Percentiles rank a stretch among this genome's conserved stretches.
Evolutionary conservation across 2,329 filamentous ascomycete genomes (phyloP).

Genomic region (Botrytis tulipae): DNA sequence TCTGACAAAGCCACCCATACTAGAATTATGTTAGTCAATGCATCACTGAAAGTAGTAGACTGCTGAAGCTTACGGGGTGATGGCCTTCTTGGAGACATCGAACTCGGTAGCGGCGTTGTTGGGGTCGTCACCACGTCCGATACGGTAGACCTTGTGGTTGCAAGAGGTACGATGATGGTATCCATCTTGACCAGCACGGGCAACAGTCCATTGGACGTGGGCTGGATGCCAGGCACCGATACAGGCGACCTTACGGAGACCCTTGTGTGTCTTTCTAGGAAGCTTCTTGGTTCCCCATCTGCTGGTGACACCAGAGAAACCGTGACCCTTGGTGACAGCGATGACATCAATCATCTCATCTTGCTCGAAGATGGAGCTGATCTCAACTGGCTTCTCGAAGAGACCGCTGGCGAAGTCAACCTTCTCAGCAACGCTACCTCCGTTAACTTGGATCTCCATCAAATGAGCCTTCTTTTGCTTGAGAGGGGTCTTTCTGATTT

Average conservation of each 20-base stretch:
- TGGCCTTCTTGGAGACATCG: conserved; percentile 98
- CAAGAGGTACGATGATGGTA: conserved; percentile 99
- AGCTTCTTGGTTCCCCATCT: conserved; percentile 99
- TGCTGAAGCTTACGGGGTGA: conserved; percentile 83
- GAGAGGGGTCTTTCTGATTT: conserved; percentile 98
- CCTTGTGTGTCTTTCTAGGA: conserved; percentile 99
- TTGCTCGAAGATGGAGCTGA: conserved; percentile 96
- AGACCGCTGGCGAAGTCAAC: conserved; percentile 91
- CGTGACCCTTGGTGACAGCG: conserved; percentile 99
- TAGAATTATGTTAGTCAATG: conserved; percentile 46
- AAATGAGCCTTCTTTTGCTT: conserved; percentile 99
- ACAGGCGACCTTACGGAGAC: conserved; percentile 99
- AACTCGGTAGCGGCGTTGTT: conserved; percentile 92
- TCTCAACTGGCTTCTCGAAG: conserved; percentile 97
- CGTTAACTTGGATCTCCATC: conserved; percentile 99
- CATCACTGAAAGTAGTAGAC: neutral
- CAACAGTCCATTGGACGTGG: conserved; percentile 99
- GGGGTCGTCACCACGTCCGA: conserved; percentile 88
- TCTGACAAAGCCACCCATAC: conserved; percentile 97
- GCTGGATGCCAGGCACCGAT: conserved; percentile 99
- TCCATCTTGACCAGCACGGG: conserved; percentile 98
- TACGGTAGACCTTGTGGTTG: conserved; percentile 99
- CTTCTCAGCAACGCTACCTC: conserved; percentile 93
- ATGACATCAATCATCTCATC: conserved; percentile 99
- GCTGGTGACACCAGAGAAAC: conserved; percentile 94